Evolutionary conservation across 345 rosid species (phyloP).

Genomic region (Zanthoxylum bungeanum): DNA sequence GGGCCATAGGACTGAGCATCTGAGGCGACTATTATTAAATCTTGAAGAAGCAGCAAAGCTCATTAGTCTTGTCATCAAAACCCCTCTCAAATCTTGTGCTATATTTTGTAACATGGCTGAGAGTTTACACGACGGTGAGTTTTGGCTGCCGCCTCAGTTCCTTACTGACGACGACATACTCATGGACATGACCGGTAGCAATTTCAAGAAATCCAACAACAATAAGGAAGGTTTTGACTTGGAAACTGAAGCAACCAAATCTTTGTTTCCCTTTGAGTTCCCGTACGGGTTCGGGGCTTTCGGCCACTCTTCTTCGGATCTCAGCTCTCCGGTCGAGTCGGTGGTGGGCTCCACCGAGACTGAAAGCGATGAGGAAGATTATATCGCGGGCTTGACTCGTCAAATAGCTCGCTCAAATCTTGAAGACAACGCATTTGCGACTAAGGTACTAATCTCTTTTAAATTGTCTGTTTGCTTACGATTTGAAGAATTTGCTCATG

Average conservation of each 20-base stretch:
- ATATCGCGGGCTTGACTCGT: slow-evolving; percentile 36
- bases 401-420: slow-evolving; percentile 45
- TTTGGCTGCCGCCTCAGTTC: slow-evolving; percentile 74
- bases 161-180: slow-evolving; percentile 59
- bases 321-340: slow-evolving; percentile 62
- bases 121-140: slow-evolving; percentile 58
- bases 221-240: slow-evolving; percentile 8
- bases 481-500: background rate
- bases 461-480: background rate
- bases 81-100: background rate
- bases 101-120: slow-evolving; percentile 42
- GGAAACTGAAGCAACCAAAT: slow-evolving; percentile 20
- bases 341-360: slow-evolving; percentile 51
- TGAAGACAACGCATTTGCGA: slow-evolving; percentile 23
- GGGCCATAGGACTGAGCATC: slow-evolving; percentile 26
- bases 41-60: slow-evolving; percentile 38
- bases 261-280: slow-evolving; percentile 21
- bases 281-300: slow-evolving; percentile 32
- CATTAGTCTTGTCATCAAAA: slow-evolving; percentile 8
- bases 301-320: slow-evolving; percentile 36
- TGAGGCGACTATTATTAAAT: slow-evolving; percentile 31
- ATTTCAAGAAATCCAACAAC: background rate
- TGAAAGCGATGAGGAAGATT: slow-evolving; percentile 61
- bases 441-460: slow-evolving; percentile 30
- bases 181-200: slow-evolving; percentile 18